A percentile compares a stretch with the other conserved stretches of the same genome.
Evolutionary conservation across 257 asterid species (phyloP).

Genomic region (Phtheirospermum japonicum): DNA sequence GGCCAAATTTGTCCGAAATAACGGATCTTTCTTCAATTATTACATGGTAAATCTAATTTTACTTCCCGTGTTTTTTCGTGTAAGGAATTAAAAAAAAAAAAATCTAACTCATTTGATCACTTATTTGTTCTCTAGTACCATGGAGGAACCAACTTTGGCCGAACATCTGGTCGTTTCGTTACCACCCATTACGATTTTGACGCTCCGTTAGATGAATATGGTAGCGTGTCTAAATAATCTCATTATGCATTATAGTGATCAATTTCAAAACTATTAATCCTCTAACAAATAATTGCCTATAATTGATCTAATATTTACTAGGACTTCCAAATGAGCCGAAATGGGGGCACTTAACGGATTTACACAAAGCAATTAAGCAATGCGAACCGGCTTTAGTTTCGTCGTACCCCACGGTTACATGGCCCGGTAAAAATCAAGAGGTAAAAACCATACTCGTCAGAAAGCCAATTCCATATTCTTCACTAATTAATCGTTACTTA

Average conservation of each 20-base stretch:
- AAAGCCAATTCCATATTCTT: too few species aligned
- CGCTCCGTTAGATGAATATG: constrained; percentile 70
- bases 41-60: constrained; percentile 55
- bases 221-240: constrained; percentile 31
- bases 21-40: constrained; percentile 88
- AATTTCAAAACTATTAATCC: too few species aligned
- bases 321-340: constrained; percentile 56
- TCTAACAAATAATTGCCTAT: too few species aligned
- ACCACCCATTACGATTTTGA: constrained; percentile 71
- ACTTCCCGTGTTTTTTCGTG: too few species aligned
- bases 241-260: not conserved
- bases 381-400: constrained; percentile 66
- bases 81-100: too few species aligned
- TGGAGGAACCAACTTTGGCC: constrained; percentile 75
- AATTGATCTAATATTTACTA: constrained; percentile 21
- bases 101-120: too few species aligned
- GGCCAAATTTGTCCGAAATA: constrained; percentile 81
- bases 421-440: constrained; percentile 71
- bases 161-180: constrained; percentile 63
- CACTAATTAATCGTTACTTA: too few species aligned
- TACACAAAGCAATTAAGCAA: constrained; percentile 63
- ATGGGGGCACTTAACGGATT: constrained; percentile 53
- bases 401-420: constrained; percentile 49
- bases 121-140: constrained; percentile 46
- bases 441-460: too few species aligned